Evolutionary conservation across 2,329 filamentous ascomycete species (phyloP).

Genomic region (Sporothrix luriei): DNA sequence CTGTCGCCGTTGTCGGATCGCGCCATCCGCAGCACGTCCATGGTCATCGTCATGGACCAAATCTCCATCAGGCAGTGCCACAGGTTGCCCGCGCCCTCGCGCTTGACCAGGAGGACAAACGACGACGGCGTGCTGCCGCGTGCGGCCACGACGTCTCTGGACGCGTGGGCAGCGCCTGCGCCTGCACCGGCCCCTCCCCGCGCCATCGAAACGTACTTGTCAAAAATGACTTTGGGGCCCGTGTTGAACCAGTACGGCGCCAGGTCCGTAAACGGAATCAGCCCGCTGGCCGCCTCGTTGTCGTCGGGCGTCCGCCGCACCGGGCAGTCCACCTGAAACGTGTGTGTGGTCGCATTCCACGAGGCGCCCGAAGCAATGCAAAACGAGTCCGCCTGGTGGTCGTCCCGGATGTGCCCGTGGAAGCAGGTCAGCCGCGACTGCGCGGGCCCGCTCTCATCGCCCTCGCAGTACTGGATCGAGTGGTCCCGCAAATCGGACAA

Average conservation of each 20-base stretch:
- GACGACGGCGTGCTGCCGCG: neutral
- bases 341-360: neutral
- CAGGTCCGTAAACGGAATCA: conserved; percentile 28
- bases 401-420: conserved; percentile 33
- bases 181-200: neutral
- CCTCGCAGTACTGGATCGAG: conserved; percentile 34
- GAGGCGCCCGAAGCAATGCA: conserved; percentile 28
- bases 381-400: conserved; percentile 33
- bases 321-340: conserved; percentile 31
- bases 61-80: conserved; percentile 38
- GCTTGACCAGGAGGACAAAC: conserved; percentile 34
- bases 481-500: conserved; percentile 33
- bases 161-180: neutral
- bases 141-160: neutral
- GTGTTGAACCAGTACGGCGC: conserved; percentile 33
- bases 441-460: neutral
- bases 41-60: conserved; percentile 33
- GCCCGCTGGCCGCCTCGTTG: conserved; percentile 29
- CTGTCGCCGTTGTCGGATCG: neutral
- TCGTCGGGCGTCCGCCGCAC: conserved; percentile 6
- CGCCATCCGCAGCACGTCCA: conserved; percentile 35
- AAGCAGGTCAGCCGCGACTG: conserved; percentile 33
- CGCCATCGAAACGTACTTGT: conserved; percentile 20
- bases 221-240: conserved; percentile 31
- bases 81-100: conserved; percentile 33